Evolutionary conservation across 441 rosid species (phyloP).

Genomic region (Populus hybrid): DNA sequence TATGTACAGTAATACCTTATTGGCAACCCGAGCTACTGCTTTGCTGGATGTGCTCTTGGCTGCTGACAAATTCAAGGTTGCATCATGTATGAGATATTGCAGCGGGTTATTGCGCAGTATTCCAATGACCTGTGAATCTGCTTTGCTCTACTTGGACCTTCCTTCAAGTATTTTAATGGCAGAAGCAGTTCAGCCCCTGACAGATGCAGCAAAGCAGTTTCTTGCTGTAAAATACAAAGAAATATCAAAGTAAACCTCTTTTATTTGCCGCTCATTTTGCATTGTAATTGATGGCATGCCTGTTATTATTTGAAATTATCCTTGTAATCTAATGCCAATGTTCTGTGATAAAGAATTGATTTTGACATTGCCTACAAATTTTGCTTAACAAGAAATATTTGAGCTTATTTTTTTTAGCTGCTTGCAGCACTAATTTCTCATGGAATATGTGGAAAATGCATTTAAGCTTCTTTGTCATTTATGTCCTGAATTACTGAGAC

Average conservation of each 20-base stretch:
- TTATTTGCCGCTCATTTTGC: not conserved
- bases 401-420: constrained; percentile 1
- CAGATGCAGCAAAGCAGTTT: constrained; percentile 70
- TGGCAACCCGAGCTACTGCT: constrained; percentile 50
- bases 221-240: constrained; percentile 62
- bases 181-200: constrained; percentile 79
- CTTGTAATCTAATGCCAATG: not conserved
- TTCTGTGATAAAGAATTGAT: not conserved
- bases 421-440: not conserved
- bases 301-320: constrained; percentile 3
- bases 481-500: not conserved
- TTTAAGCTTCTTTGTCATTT: not conserved
- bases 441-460: not conserved
- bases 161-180: constrained; percentile 67
- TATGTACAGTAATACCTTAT: constrained; percentile 63
- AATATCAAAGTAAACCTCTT: constrained; percentile 48
- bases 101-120: constrained; percentile 53
- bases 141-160: constrained; percentile 69
- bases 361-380: not conserved
- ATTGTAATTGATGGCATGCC: not conserved
- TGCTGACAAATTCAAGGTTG: constrained; percentile 87
- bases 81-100: constrained; percentile 84
- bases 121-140: constrained; percentile 77
- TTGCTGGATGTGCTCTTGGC: constrained; percentile 79
- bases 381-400: not conserved